A percentile compares a stretch with the other conserved stretches of the same genome.
Conservation (phyloP, 164 flowering plant species). For the Annona cherimola region DNA sequence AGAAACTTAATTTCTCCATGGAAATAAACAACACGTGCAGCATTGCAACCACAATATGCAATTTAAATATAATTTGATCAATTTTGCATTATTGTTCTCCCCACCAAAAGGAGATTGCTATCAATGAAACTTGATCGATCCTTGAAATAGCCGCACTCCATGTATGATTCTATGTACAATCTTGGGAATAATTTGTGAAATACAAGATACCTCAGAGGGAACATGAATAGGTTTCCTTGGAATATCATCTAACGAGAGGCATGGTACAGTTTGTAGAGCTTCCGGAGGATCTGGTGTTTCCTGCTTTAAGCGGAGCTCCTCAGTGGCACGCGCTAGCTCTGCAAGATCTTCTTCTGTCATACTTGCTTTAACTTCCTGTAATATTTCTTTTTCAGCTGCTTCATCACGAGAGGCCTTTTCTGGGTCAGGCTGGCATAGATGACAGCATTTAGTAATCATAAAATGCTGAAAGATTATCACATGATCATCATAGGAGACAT, state of each 20-base stretch:
- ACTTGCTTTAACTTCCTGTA: conserved; percentile 69
- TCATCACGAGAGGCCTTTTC: conserved; percentile 89
- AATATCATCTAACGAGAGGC: conserved; percentile 79
- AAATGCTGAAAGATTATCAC: background rate
- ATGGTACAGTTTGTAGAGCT: conserved; percentile 77
- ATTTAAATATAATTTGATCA: no score
- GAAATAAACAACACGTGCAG: no score
- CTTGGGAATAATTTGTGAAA: background rate
- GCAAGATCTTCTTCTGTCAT: conserved; percentile 98
- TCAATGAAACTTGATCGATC: background rate
- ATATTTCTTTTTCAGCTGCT: conserved; percentile 64
- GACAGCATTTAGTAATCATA: background rate
- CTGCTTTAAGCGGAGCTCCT: conserved; percentile 82
- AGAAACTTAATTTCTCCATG: no score
- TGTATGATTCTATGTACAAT: background rate
- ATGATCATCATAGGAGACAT: background rate
- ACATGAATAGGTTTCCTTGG: conserved; percentile 71
- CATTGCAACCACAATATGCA: no score
- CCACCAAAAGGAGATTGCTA: no score
- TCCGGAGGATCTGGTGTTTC: conserved; percentile 99
- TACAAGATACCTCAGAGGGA: conserved; percentile 62
- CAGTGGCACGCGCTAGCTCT: conserved; percentile 86
- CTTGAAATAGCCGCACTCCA: background rate
- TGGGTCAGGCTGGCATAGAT: conserved; percentile 77
- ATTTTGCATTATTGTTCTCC: no score